Percentiles rank a stretch among this genome's conserved stretches.
Conservation (phyloP, 768 basidiomycete genomes). For the Saitozyma sp. region DNA sequence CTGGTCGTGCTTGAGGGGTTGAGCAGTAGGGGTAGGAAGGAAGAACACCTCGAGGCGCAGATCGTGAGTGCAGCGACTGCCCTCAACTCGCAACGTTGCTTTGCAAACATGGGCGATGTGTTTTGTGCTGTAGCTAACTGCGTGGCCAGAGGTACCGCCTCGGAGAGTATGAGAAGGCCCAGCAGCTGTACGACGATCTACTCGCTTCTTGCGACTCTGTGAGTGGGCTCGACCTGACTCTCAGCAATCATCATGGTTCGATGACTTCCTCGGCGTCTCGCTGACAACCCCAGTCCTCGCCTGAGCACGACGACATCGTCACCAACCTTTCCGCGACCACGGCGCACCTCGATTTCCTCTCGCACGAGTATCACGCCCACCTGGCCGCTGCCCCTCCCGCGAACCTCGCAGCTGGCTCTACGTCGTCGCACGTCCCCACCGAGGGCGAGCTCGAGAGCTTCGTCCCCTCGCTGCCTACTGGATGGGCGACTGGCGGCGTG, state of each 20-base stretch:
- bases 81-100: background rate
- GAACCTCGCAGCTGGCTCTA: slow-evolving; percentile 13
- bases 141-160: slow-evolving; percentile 68
- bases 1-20: slow-evolving; percentile 56
- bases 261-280: background rate
- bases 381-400: slow-evolving; percentile 42
- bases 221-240: slow-evolving; percentile 49
- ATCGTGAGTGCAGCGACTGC: slow-evolving; percentile 60
- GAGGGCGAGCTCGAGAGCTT: slow-evolving; percentile 53
- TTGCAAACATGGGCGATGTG: background rate
- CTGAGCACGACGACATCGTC: slow-evolving; percentile 82
- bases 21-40: slow-evolving; percentile 58
- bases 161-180: slow-evolving; percentile 70
- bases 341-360: slow-evolving; percentile 79
- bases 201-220: slow-evolving; percentile 77
- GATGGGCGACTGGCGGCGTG: slow-evolving; percentile 33
- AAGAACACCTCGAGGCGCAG: slow-evolving; percentile 81
- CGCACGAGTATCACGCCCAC: slow-evolving; percentile 44
- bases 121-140: background rate
- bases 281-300: slow-evolving; percentile 63
- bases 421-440: slow-evolving; percentile 34
- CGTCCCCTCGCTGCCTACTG: slow-evolving; percentile 46
- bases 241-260: background rate
- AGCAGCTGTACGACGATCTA: slow-evolving; percentile 76
- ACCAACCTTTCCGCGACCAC: slow-evolving; percentile 82